Evolutionary conservation across 192 early-diverging fungal species (phyloP).

Genomic region (Podila verticillata): DNA sequence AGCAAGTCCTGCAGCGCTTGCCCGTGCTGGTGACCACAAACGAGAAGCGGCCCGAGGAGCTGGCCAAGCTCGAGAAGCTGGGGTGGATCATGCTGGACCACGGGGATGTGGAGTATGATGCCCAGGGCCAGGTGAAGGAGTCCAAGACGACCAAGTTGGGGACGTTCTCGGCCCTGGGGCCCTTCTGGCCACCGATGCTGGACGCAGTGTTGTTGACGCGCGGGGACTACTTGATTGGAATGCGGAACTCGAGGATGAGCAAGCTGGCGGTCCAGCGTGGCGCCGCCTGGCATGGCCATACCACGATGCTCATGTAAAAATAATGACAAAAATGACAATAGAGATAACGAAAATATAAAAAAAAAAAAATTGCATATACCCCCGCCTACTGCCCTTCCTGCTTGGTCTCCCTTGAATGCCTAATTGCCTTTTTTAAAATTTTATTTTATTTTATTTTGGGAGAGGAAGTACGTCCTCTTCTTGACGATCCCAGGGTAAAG

Average conservation of each 20-base stretch:
- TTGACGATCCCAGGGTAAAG: no score
- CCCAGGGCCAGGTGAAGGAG: constrained; percentile 1
- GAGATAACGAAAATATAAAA: no score
- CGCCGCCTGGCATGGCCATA: constrained; percentile 29
- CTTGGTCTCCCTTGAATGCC: not conserved
- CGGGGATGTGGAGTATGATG: constrained; percentile 27
- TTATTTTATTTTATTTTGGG: not conserved
- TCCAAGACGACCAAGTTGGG: constrained; percentile 32
- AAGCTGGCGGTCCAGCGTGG: constrained; percentile 29
- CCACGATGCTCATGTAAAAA: constrained; percentile 34
- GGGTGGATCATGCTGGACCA: constrained; percentile 46
- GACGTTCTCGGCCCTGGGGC: constrained; percentile 14
- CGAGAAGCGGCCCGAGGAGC: constrained; percentile 18
- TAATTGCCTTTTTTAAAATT: not conserved
- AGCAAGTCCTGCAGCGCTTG: constrained; percentile 7
- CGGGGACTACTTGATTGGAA: constrained; percentile 40
- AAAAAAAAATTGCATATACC: no score
- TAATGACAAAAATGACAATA: not conserved
- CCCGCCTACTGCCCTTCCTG: not conserved
- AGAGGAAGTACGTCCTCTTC: no score
- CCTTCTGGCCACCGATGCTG: constrained; percentile 39
- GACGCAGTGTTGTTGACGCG: constrained; percentile 44
- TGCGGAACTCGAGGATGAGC: constrained; percentile 42
- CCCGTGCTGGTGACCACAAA: constrained; percentile 42
- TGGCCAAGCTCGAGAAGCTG: constrained; percentile 24